These are phyloP conservation scores for Solanum medicagineum DNA, from an alignment of 257 asterid species.

Conservation along the genomic window DNA sequence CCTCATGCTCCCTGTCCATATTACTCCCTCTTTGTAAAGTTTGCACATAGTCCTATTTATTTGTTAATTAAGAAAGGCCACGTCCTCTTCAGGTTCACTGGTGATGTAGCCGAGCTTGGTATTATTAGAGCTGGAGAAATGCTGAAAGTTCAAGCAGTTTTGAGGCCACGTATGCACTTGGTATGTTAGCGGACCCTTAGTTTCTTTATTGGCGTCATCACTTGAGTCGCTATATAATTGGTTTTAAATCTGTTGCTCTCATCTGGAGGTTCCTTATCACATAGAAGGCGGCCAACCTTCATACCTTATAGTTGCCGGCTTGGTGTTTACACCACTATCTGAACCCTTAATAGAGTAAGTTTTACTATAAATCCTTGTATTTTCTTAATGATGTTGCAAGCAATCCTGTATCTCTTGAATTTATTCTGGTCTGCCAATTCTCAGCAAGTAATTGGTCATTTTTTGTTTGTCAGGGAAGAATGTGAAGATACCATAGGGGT, in stretches of 20 bases:
- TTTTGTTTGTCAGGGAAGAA: conserved; percentile 58
- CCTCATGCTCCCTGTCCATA: not conserved
- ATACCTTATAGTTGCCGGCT: conserved; percentile 83
- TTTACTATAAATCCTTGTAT: conserved; percentile 3
- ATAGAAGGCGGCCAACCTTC: conserved; percentile 93
- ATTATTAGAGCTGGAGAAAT: conserved; percentile 60
- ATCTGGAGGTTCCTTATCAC: conserved; percentile 81
- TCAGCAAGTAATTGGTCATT: not conserved
- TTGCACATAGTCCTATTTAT: not conserved
- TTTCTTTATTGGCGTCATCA: not conserved
- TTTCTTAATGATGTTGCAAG: not conserved
- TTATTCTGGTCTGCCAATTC: not conserved
- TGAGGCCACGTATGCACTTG: conserved; percentile 75
- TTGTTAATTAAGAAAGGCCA: not conserved
- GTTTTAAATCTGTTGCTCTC: conserved; percentile 7
- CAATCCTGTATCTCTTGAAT: not conserved
- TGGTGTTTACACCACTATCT: conserved; percentile 96
- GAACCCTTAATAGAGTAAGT: conserved; percentile 84
- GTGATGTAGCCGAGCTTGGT: conserved; percentile 82
- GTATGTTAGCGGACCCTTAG: conserved; percentile 21
- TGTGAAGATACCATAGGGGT: conserved; percentile 90
- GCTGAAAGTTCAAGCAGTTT: conserved; percentile 58
- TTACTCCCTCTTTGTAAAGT: not conserved
- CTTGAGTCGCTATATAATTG: not conserved
- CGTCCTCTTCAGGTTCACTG: conserved; percentile 50